A percentile compares a stretch with the other conserved stretches of the same genome.
phyloP scores from a whole-genome alignment of 116 monocot species.

The Phalaenopsis hybrid region DNA sequence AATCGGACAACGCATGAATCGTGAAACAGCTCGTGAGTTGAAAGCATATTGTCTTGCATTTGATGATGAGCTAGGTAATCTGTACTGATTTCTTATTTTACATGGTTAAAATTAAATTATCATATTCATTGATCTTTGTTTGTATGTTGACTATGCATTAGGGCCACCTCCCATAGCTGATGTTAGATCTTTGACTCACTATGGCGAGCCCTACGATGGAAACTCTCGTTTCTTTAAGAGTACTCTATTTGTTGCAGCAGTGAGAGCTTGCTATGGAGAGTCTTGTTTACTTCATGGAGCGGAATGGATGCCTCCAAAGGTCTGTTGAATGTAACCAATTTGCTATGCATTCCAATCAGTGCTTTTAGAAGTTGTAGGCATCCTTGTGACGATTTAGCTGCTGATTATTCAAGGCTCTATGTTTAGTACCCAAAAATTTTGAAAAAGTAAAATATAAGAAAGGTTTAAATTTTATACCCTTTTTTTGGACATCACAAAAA shows the following conservation, averaged over 20 bases:
- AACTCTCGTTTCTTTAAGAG: constrained; percentile 94
- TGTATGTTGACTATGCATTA: constrained; percentile 16
- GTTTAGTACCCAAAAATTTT: too few relatives aligned
- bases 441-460: too few relatives aligned
- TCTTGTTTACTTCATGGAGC: constrained; percentile 90
- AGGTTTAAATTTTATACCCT: too few relatives aligned
- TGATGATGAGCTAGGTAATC: constrained; percentile 76
- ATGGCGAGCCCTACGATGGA: constrained; percentile 98
- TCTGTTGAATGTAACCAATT: constrained; percentile 18
- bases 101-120: background rate
- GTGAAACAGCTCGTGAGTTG: constrained; percentile 85
- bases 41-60: constrained; percentile 96
- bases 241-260: constrained; percentile 93
- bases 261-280: constrained; percentile 94
- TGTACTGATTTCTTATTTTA: constrained; percentile 8
- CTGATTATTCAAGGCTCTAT: background rate
- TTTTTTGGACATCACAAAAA: too few relatives aligned
- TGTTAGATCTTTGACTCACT: constrained; percentile 90
- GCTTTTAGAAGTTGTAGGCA: background rate
- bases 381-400: background rate
- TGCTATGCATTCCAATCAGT: background rate
- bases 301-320: constrained; percentile 99
- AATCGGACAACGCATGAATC: constrained; percentile 93
- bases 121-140: background rate
- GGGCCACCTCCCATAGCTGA: constrained; percentile 75